Conservation (phyloP, 495 filamentous ascomycete genomes). For the Cercophora scortea region DNA sequence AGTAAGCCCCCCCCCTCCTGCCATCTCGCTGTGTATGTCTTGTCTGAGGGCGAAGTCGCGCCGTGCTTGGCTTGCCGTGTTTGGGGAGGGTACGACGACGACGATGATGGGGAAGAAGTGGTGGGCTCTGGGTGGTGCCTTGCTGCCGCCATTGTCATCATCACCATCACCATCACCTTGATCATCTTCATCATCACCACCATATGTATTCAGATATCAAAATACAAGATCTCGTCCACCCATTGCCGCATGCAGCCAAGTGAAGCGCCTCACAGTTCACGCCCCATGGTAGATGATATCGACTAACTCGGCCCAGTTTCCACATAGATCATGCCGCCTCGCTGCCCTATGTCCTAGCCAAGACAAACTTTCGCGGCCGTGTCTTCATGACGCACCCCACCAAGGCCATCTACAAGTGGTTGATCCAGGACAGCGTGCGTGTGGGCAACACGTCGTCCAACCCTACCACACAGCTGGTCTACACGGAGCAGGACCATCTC, state of each 20-base stretch:
- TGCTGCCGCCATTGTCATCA: not conserved
- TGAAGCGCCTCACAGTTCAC: conserved; percentile 5
- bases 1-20: conserved; percentile 56
- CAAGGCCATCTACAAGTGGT: conserved; percentile 99
- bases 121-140: conserved; percentile 5
- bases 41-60: not conserved
- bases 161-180: not conserved
- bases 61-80: conserved; percentile 10
- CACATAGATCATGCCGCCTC: conserved; percentile 96
- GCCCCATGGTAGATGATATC: not conserved
- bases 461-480: conserved; percentile 65
- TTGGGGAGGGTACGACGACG: conserved; percentile 7
- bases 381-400: conserved; percentile 99
- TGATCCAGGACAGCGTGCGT: conserved; percentile 92
- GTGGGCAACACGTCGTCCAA: conserved; percentile 76
- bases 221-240: conserved; percentile 26
- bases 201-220: conserved; percentile 26
- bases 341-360: conserved; percentile 91
- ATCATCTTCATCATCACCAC: conserved; percentile 3
- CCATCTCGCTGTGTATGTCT: not conserved
- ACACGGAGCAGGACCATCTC: conserved; percentile 89
- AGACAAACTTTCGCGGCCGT: conserved; percentile 92
- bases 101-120: conserved; percentile 7
- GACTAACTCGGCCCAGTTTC: conserved; percentile 57
- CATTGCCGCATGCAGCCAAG: conserved; percentile 6